Percentiles rank a stretch among this genome's conserved stretches.
Conservation (phyloP, 208 protist genomes). For the Sergeia podlipaevii region DNA sequence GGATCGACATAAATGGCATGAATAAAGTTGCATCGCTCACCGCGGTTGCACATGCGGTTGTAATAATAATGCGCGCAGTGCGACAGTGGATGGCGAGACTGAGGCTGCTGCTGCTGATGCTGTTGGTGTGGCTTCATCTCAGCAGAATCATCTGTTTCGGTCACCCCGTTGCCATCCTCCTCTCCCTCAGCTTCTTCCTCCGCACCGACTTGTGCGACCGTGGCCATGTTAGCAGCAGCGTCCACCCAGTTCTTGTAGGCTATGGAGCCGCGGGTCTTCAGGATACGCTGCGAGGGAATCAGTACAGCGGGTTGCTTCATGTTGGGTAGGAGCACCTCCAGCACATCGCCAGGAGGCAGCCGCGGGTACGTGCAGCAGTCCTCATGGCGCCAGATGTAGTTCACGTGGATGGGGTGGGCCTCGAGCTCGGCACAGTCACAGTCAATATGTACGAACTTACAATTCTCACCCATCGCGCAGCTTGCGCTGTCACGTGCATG, state of each 20-base stretch:
- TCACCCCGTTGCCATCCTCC: background rate
- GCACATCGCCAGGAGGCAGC: conserved; percentile 23
- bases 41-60: conserved; percentile 31
- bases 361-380: conserved; percentile 61
- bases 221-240: background rate
- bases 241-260: background rate
- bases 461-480: conserved; percentile 56
- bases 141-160: background rate
- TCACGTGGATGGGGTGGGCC: conserved; percentile 70
- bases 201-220: background rate
- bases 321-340: conserved; percentile 20
- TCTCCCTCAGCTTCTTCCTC: background rate
- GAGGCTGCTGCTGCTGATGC: background rate
- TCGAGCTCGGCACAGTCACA: conserved; percentile 41
- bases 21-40: conserved; percentile 34
- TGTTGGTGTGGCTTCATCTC: background rate
- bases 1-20: conserved; percentile 38
- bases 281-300: conserved; percentile 31
- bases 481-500: conserved; percentile 29
- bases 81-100: conserved; percentile 16
- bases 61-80: conserved; percentile 35
- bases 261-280: conserved; percentile 10
- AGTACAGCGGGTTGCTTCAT: conserved; percentile 13
- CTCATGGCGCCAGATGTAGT: conserved; percentile 76
- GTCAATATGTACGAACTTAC: conserved; percentile 82